Conservation (phyloP, 2,329 filamentous ascomycete species). For the Alternaria ventricosa region DNA sequence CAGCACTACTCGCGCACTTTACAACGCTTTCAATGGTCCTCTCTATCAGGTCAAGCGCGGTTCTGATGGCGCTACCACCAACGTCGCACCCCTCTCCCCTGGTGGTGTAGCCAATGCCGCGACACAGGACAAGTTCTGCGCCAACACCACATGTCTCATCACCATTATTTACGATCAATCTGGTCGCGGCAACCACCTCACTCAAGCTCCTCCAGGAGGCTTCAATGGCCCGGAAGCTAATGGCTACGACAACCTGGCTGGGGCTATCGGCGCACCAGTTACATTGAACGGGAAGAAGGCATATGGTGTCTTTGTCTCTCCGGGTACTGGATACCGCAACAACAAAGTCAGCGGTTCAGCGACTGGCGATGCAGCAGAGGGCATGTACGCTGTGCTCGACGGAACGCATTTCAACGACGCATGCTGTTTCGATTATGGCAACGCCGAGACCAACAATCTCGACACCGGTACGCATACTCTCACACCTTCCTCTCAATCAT, state of each 20-base stretch:
- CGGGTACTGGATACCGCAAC: constrained; percentile 69
- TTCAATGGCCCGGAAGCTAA: constrained; percentile 63
- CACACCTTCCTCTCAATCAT: no score
- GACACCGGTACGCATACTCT: constrained; percentile 49
- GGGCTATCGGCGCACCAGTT: constrained; percentile 66
- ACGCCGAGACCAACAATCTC: constrained; percentile 49
- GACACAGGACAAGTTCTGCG: constrained; percentile 67
- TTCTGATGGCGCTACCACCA: constrained; percentile 58
- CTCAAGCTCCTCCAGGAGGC: constrained; percentile 65
- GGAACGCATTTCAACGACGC: constrained; percentile 65
- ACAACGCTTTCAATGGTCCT: constrained; percentile 59
- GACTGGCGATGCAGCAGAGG: constrained; percentile 62
- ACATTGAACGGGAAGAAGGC: constrained; percentile 66
- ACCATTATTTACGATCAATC: constrained; percentile 72
- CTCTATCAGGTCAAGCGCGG: constrained; percentile 67
- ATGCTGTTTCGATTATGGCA: constrained; percentile 60
- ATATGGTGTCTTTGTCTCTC: constrained; percentile 68
- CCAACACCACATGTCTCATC: constrained; percentile 67
- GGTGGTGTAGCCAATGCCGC: constrained; percentile 69
- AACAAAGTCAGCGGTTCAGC: constrained; percentile 61
- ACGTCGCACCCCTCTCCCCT: constrained; percentile 60
- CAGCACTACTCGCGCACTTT: constrained; percentile 69
- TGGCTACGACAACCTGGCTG: constrained; percentile 67
- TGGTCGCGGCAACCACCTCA: constrained; percentile 66
- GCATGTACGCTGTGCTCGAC: constrained; percentile 67